Base-by-base conservation (phyloP, 2,329 filamentous ascomycete species). In the Grosmannia penicillata region DNA sequence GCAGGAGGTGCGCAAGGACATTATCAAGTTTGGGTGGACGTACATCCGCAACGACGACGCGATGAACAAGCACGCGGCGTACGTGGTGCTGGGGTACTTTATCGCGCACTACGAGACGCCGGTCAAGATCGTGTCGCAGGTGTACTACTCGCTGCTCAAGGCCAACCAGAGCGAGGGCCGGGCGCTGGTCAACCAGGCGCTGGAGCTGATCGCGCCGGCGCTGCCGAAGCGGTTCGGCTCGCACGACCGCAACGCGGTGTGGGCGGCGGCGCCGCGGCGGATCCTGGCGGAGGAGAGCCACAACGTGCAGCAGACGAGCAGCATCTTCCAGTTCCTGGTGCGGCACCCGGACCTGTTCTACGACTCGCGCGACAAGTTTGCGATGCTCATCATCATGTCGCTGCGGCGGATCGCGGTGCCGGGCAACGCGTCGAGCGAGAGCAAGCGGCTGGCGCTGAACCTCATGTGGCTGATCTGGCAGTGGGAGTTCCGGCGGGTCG, bases 1-100 rank as follows among this genome's bases (percentile, higher is more conserved):
- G 2, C 82, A 93, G 48, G 91, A 96, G 51, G 79, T 84, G 3
- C 78, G 93, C 27, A 98, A 98, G 58, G 91, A 98, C 47, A 89
- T 98, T 45, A 98, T 98, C 53, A 96, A 95, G 59, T 98, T 96
- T 58, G 87, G 86, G 4, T 99, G 91, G 91, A 94, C 87, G 15
- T 96, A 94, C 54, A 98, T 98, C 51, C 77, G 84, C 19, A 72
- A 98, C n/a, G 93, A 99, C 53, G 91, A 99, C 56, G 83, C 94
- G 41, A 94, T 98, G 63, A 98, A 96, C 65, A 98, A 98, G 58
- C 91, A 96, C 56, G 91, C 89, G 1, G 87, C 91, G 3, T 98
- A 98, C 51, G 89, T 95, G 6, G 76, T 98, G 6, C 93, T 98
- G 44, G 86, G 84, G 3, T 98, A 95, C 58, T 98, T 98, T 62